Conservation (phyloP, 2,329 filamentous ascomycete genomes). For the Metarhizium robertsii region DNA sequence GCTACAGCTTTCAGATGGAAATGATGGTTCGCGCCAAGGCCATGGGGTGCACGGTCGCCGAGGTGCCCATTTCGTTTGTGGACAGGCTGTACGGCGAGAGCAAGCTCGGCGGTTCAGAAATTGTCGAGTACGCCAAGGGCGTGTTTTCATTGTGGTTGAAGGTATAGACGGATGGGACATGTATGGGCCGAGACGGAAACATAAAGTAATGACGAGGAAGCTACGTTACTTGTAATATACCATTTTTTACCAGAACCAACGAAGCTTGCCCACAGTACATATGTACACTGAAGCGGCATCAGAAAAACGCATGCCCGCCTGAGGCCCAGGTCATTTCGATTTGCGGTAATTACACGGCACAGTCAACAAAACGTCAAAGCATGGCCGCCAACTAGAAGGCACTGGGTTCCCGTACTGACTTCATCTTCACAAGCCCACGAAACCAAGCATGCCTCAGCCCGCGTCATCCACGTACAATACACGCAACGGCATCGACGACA, state of each 20-base stretch:
- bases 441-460: background rate
- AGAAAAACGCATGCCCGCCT: too few species aligned
- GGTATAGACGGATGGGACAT: slow-evolving; percentile 37
- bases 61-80: slow-evolving; percentile 94
- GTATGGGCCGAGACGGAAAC: background rate
- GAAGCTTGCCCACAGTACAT: too few species aligned
- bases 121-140: slow-evolving; percentile 90
- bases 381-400: too few species aligned
- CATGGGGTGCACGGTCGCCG: slow-evolving; percentile 87
- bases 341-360: too few species aligned
- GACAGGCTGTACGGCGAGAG: slow-evolving; percentile 92
- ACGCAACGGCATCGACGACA: background rate
- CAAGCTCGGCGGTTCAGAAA: slow-evolving; percentile 91
- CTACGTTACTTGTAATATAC: background rate
- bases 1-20: slow-evolving; percentile 99
- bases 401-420: too few species aligned
- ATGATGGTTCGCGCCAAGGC: slow-evolving; percentile 97
- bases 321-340: too few species aligned
- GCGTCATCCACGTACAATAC: background rate
- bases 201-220: background rate
- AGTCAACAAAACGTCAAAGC: too few species aligned
- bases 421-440: background rate
- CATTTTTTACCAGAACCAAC: too few species aligned
- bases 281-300: too few species aligned
- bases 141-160: slow-evolving; percentile 70